Evolutionary conservation across 441 rosid species (phyloP), one percentile per base, ranked within the genome.

Genomic region (Gossypium davidsonii): DNA sequence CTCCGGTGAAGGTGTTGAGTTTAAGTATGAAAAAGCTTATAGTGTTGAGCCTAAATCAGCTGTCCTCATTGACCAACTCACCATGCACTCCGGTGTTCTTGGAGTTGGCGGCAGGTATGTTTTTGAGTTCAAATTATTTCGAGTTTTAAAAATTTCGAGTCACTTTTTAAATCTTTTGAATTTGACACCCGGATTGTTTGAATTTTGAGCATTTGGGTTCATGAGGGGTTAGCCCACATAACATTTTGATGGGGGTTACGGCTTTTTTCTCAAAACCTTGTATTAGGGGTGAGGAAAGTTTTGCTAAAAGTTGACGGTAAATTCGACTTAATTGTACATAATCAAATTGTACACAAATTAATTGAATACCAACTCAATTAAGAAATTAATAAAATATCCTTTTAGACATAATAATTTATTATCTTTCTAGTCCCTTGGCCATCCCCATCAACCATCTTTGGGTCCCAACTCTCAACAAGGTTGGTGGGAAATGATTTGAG

Each of bases 81-180:
- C 86, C 8, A 78, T 83, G 85, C 97, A 94, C 75, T 74, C 96
- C 2, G 98, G 98, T 3, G 96, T 78, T 20, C 97, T 90, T 2
- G 98, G 98, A 15, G 96, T 91, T 42, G 98, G 98, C 6, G 97
- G 98, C 85, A 87, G 98, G 98, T 93, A 56, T 73, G 6, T 31
- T 31, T 31, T 31, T 4, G 6, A 31, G 34, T 31, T 31, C 0
- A 1, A 31, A 31, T 31, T 31, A 31, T 4, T 31, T 31, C 34
- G 0, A 31, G 1, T 31, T 31, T 28, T 4, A 5, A 31, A 31
- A 31, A 4, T 31, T 31, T 4, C 34, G 1, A 31, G 0, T 31
- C 34, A 31, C 2, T 31, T 31, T 31, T 55, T 67, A 12, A 11
- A 4, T 3, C 25, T 10, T 44, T 42, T 42, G 46, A 42, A 42